Conservation (phyloP, 805 yeast genomes). For the Yamadazyma ubonensis region DNA sequence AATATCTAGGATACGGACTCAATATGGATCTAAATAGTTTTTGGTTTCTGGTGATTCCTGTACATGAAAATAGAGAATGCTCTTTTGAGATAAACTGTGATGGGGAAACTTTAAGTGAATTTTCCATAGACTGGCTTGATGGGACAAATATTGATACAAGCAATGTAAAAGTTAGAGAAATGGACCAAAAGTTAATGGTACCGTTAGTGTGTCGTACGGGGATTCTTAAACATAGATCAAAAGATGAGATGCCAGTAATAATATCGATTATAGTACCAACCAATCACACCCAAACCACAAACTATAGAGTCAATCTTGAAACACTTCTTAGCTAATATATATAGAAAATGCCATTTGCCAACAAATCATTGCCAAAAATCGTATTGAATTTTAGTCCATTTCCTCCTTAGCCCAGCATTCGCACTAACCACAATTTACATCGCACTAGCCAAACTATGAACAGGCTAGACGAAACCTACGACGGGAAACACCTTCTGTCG, state of each 20-base stretch:
- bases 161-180: background rate
- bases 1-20: conserved; percentile 61
- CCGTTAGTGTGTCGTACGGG: conserved; percentile 5
- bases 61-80: background rate
- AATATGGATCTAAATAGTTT: conserved; percentile 24
- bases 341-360: too few species aligned
- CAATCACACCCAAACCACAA: background rate
- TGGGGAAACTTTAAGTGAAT: too few species aligned
- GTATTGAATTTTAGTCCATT: too few species aligned
- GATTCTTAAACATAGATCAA: conserved; percentile 1
- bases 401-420: too few species aligned
- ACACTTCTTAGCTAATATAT: background rate
- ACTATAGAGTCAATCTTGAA: background rate
- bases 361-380: too few species aligned
- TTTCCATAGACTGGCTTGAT: background rate
- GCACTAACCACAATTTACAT: too few species aligned
- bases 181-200: background rate
- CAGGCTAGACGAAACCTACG: background rate
- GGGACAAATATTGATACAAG: background rate
- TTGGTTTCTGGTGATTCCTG: conserved; percentile 12
- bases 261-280: conserved; percentile 8
- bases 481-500: background rate
- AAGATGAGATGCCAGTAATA: conserved; percentile 8
- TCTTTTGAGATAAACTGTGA: too few species aligned
- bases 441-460: too few species aligned